Conservation (phyloP, 345 rosid genomes). For the Trapa incisa region DNA sequence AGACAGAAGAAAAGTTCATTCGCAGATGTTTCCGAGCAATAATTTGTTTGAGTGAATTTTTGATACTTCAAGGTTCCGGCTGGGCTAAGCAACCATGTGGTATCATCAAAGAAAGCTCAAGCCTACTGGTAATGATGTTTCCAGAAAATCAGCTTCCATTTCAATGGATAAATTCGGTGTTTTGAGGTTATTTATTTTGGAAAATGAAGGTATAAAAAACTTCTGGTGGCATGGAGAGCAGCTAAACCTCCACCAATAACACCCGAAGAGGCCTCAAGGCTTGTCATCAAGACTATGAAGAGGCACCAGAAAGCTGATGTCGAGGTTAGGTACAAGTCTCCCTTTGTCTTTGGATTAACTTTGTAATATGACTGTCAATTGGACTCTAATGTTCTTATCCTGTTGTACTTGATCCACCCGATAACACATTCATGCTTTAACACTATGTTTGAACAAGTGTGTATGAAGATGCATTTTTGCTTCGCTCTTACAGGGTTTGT, state of each 20-base stretch:
- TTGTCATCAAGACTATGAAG: slow-evolving; percentile 45
- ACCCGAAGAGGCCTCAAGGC: slow-evolving; percentile 56
- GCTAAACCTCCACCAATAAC: slow-evolving; percentile 59
- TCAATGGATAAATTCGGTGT: not conserved
- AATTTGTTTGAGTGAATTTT: not conserved
- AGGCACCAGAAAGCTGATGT: slow-evolving; percentile 69
- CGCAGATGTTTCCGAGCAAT: not conserved
- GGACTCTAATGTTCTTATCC: too few species aligned
- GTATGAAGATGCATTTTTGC: not conserved
- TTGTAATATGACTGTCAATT: too few species aligned
- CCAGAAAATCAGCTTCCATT: not conserved
- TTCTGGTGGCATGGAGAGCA: slow-evolving; percentile 70
- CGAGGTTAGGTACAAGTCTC: slow-evolving; percentile 33
- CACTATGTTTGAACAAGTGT: too few species aligned
- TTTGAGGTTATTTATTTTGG: not conserved
- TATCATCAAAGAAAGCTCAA: slow-evolving; percentile 80
- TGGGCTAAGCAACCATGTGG: slow-evolving; percentile 49
- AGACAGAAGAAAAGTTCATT: not conserved
- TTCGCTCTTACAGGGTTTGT: slow-evolving; percentile 38
- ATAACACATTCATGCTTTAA: too few species aligned
- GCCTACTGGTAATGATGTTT: slow-evolving; percentile 54
- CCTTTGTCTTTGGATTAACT: not conserved
- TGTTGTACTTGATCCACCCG: too few species aligned
- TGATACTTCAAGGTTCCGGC: slow-evolving; percentile 54
- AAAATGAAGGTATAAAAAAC: slow-evolving; percentile 60